Conservation (phyloP, 2,329 filamentous ascomycete species). For the Aspergillus novofumigatus region DNA sequence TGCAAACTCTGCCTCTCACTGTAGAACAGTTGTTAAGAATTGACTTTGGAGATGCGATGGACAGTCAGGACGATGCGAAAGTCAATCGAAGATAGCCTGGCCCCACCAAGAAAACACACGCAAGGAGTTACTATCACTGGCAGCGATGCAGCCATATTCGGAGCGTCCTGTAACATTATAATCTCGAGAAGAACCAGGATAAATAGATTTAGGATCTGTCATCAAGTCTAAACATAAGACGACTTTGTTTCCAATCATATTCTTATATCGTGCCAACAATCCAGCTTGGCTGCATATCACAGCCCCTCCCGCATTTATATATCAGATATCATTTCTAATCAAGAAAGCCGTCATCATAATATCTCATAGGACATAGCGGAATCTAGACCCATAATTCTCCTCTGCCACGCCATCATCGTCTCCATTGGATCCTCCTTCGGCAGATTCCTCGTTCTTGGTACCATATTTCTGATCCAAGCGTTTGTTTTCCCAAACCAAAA, state of each 20-base stretch:
- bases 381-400: constrained; percentile 39
- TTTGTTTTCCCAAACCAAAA: constrained; percentile 59
- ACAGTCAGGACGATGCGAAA: no score
- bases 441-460: constrained; percentile 16
- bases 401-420: constrained; percentile 23
- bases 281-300: neutral
- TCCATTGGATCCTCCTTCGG: constrained; percentile 4
- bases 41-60: neutral
- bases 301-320: neutral
- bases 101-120: neutral
- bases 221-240: neutral
- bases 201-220: neutral
- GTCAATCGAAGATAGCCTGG: neutral
- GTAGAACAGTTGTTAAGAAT: neutral
- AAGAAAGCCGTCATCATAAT: neutral
- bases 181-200: neutral
- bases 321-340: neutral
- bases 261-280: no score
- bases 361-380: constrained; percentile 34
- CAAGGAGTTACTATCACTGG: neutral
- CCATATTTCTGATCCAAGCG: constrained; percentile 52
- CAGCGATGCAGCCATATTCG: neutral
- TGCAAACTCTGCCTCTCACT: neutral
- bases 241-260: neutral
- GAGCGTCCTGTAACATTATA: neutral